These are phyloP conservation scores for Hypoxylon sp. DNA, from an alignment of 2,329 filamentous ascomycete genomes.

Conservation along the genomic window DNA sequence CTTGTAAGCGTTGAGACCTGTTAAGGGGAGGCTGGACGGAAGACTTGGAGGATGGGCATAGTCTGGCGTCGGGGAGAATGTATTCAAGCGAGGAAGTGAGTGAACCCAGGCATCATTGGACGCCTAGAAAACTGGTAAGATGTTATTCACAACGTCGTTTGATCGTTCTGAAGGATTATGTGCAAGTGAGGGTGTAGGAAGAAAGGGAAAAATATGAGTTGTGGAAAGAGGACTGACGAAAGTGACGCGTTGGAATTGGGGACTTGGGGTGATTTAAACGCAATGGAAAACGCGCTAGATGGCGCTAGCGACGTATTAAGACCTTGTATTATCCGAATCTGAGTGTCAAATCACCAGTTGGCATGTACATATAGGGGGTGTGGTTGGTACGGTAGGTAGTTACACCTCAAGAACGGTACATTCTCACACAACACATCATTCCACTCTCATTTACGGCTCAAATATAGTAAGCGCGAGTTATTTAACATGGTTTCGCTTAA, in stretches of 20 bases:
- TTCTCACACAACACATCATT: neutral
- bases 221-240: neutral
- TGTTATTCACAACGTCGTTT: neutral
- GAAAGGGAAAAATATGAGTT: slow-evolving; percentile 1
- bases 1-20: neutral
- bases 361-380: neutral
- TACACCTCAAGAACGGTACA: neutral
- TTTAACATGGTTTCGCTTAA: neutral
- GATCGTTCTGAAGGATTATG: neutral
- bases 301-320: neutral
- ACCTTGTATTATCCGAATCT: neutral
- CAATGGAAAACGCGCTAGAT: neutral
- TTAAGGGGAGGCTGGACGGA: neutral
- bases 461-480: neutral
- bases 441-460: neutral
- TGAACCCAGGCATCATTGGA: neutral
- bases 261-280: neutral
- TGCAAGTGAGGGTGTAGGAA: neutral
- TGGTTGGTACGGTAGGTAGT: neutral
- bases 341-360: neutral
- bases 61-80: neutral
- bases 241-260: neutral
- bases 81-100: neutral
- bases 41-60: neutral
- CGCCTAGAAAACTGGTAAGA: neutral